Conservation (phyloP, 306 rosid species). For the Cicer chorassanicum region DNA sequence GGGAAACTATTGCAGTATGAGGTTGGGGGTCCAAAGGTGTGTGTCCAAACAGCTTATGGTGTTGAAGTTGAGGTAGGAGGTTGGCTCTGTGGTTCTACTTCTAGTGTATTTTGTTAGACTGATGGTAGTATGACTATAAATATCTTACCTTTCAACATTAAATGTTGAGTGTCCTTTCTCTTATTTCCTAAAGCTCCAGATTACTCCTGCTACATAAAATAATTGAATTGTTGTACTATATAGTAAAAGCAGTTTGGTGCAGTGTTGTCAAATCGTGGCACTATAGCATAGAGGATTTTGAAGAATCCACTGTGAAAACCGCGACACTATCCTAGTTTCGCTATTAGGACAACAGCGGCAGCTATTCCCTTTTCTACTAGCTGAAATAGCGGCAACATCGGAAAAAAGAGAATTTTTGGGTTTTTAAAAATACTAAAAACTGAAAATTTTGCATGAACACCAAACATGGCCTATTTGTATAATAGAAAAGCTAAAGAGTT, state of each 20-base stretch:
- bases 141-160: slow-evolving; percentile 21
- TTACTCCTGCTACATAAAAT: slow-evolving; percentile 30
- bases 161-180: slow-evolving; percentile 29
- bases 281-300: too few relatives aligned
- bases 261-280: too few relatives aligned
- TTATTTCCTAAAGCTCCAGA: slow-evolving; percentile 26
- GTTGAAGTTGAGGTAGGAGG: slow-evolving; percentile 95
- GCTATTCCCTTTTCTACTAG: too few relatives aligned
- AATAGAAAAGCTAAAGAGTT: too few relatives aligned
- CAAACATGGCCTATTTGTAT: too few relatives aligned
- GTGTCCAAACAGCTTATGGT: slow-evolving; percentile 97
- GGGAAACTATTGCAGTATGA: slow-evolving; percentile 96
- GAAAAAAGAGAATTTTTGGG: too few relatives aligned
- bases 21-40: slow-evolving; percentile 99
- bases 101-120: slow-evolving; percentile 19
- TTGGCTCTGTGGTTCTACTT: slow-evolving; percentile 33
- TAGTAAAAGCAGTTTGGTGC: not conserved
- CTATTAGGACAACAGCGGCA: too few relatives aligned
- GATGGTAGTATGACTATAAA: slow-evolving; percentile 17
- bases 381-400: too few relatives aligned
- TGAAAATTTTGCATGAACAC: too few relatives aligned
- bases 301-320: too few relatives aligned
- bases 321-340: too few relatives aligned
- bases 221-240: slow-evolving; percentile 8
- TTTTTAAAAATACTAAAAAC: too few relatives aligned